phyloP scores from a whole-genome alignment of 1,139 yeast species.

The Ogataea hybrid region DNA sequence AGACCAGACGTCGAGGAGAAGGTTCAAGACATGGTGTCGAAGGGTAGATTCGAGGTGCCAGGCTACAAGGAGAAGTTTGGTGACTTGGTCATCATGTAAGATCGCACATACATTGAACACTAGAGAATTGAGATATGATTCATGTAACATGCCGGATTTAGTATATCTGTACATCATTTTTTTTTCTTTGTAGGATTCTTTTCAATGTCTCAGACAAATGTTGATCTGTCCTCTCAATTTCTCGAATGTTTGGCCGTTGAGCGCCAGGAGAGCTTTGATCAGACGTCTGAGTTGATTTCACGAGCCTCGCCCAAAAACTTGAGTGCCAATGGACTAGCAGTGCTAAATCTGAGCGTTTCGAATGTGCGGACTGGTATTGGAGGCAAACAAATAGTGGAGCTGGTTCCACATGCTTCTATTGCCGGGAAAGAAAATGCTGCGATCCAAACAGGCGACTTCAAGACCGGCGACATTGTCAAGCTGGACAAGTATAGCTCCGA shows the following conservation, averaged over 20 bases:
- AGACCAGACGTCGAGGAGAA: slow-evolving; percentile 97
- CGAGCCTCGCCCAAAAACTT: slow-evolving; percentile 62
- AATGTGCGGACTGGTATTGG: slow-evolving; percentile 76
- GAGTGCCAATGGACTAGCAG: slow-evolving; percentile 70
- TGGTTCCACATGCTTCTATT: slow-evolving; percentile 51
- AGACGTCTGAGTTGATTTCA: slow-evolving; percentile 48
- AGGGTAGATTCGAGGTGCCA: slow-evolving; percentile 98
- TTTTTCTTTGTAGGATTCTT: background rate
- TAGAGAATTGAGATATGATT: slow-evolving; percentile 9
- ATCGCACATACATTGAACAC: slow-evolving; percentile 10
- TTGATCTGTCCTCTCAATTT: slow-evolving; percentile 42
- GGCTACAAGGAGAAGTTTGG: slow-evolving; percentile 98
- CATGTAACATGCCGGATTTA: background rate
- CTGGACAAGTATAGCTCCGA: slow-evolving; percentile 34
- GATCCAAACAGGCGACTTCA: slow-evolving; percentile 56
- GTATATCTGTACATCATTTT: background rate
- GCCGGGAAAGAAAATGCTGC: slow-evolving; percentile 16
- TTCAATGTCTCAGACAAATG: slow-evolving; percentile 11
- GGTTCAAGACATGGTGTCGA: slow-evolving; percentile 91
- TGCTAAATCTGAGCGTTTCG: slow-evolving; percentile 58
- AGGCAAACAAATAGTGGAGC: slow-evolving; percentile 69
- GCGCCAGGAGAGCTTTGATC: slow-evolving; percentile 55
- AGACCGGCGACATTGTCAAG: slow-evolving; percentile 77
- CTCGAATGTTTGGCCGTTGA: slow-evolving; percentile 55
- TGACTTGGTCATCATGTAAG: slow-evolving; percentile 89